Evolutionary conservation across 805 yeast genomes (phyloP), one percentile per base, ranked within the genome.

Genomic region (Wilhelminamyces savonicus): DNA sequence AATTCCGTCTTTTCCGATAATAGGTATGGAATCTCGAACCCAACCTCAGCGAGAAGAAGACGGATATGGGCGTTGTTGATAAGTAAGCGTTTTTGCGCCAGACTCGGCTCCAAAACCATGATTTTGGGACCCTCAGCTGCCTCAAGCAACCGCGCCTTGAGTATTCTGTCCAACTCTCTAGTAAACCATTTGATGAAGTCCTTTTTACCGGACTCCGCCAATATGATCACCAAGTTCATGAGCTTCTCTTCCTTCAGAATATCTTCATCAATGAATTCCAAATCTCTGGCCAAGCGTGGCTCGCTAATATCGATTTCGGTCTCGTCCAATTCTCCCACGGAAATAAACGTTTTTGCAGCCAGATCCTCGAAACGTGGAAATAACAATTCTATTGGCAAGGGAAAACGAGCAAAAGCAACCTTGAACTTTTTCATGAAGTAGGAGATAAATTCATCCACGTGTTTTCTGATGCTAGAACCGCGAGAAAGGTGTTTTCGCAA

Each of bases 361-460:
- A 69, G 13, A 54, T 57, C 45, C 62, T 75, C 54, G 49, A 73
- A 37, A 42, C 78, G 62, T 25, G 82, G 73, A 48, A 85, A 84
- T 29, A 86, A 56, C 3, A 90, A 44, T 45, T 86, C 95, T 52
- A 76, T 44, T 68, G 68, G 31, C 69, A 60, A 27, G 72, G 88
- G 38, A 78, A 69, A 42, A 50, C 66, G 14, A 54, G 63, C 33
- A 67, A 61, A 35, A 58, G 68, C 46, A 54, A 58, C 27, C 60
- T 73, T 43, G 78, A 64, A 63, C 39, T 71, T 71, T 31, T 71
- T 68, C 74, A 85, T 74, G 41, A 68, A 86, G 42, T 78, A 76
- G 14, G 67, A 64, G 21, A 82, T 58, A 41, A 90, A 78, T 26
- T 76, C 72, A 21, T 76, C 78, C 9, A 82, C 70, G 32, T 80